phyloP scores from a whole-genome alignment of 345 rosid species.

The Citrus cavaleriei region DNA sequence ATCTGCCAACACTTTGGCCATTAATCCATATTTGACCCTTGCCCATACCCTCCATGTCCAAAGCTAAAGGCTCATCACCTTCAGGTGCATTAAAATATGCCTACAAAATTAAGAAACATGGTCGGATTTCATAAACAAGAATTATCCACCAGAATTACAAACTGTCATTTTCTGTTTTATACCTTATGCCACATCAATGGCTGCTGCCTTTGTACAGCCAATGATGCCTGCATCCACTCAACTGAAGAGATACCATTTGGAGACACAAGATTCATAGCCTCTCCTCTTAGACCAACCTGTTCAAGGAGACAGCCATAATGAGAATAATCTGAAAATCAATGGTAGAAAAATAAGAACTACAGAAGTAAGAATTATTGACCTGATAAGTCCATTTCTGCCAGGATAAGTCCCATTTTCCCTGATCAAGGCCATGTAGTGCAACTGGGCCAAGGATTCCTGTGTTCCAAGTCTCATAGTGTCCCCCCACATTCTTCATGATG shows the following conservation, averaged over 20 bases:
- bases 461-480: conserved; percentile 92
- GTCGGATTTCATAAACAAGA: background rate
- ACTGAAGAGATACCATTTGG: conserved; percentile 59
- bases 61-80: conserved; percentile 88
- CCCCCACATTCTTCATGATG: conserved; percentile 75
- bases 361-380: conserved; percentile 35
- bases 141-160: background rate
- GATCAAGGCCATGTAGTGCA: conserved; percentile 82
- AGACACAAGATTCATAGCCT: conserved; percentile 76
- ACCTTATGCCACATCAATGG: conserved; percentile 99
- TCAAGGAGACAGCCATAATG: conserved; percentile 9
- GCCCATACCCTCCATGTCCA: conserved; percentile 97
- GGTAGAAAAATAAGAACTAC: background rate
- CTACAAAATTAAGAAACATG: conserved; percentile 30
- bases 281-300: conserved; percentile 98
- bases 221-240: conserved; percentile 71
- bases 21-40: conserved; percentile 98
- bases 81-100: conserved; percentile 87
- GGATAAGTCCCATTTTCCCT: conserved; percentile 87
- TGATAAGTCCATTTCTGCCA: conserved; percentile 98
- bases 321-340: background rate
- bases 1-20: conserved; percentile 90
- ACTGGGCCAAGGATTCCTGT: conserved; percentile 97
- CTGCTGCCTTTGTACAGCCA: conserved; percentile 63
- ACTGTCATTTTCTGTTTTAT: background rate